Evolutionary conservation across 805 yeast species (phyloP), one percentile per base, ranked within the genome.

Genomic region (Saturnispora bothae): DNA sequence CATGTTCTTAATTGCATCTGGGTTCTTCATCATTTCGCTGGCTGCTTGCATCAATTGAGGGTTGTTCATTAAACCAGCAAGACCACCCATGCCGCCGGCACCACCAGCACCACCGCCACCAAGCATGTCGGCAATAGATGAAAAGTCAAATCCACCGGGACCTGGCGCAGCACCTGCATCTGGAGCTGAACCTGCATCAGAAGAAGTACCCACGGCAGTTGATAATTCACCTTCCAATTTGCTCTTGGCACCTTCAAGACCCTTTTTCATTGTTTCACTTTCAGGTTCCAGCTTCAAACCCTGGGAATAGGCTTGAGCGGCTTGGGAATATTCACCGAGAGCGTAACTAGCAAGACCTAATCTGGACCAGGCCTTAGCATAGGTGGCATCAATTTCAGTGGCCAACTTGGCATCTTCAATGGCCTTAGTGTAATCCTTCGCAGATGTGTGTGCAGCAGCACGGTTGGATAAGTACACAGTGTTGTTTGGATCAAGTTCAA

Each of bases 341-440:
- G 96, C 95, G 59, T 80, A 89, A 55, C 80, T 76, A 4, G 98
- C 97, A 50, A 88, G 75, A 3, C 97, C 98, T 48, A 92, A 68
- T 60, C 98, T 79, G 5, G 96, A 83, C 69, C 86, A 92, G 9
- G 95, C 96, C 66, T 89, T 88, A 23, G 95, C 77, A 51, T 84
- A 92, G 5, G 65, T 51, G 38, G 96, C 81, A 54, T 89, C 86
- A 37, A 78, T 64, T 43, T 73, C 70, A 41, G 85, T 77, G 30
- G 98, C 95, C 39, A 66, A 65, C 51, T 81, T 71, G 21, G 97
- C 95, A 58, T 92, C 98, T 32, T 65, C 65, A 29, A 82, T 72
- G 3, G 98, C 97, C 45, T 71, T 64, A 13, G 74, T 80, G 54
- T 83, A 88, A 43, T 85, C 66, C 45, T 75, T 71, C 22, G 72